Evolutionary conservation across 495 filamentous ascomycete genomes (phyloP), one percentile per base, ranked within the genome.

Genomic region (Aspergillus coremiiformis): DNA sequence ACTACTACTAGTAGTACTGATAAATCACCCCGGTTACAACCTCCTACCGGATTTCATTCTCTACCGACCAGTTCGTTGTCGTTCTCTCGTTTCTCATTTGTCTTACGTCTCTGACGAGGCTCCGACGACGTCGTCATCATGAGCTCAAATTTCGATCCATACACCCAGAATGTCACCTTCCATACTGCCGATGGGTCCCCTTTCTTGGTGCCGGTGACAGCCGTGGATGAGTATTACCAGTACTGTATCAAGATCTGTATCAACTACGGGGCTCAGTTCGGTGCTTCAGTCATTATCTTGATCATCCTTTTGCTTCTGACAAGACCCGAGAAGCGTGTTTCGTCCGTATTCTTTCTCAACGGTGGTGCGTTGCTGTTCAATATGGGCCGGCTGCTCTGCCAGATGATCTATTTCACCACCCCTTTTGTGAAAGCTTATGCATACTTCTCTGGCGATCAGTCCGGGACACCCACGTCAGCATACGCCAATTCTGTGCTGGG

Each of bases 231-330:
- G 7, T 69, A 78, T 49, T 64, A 76, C 56, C 54, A 58, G 49
- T 79, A 81, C 63, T 72, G 73, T 56, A 59, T 80, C 42, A 70
- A 75, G 15, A 66, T 77, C 39, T 72, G 74, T 65, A 83, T 90
- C 79, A 85, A 83, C 65, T 90, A 83, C 60, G 83, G 78, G 39
- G 63, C 72, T 24, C 87, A 94, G 63, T 73, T 90, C 47, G 90
- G 90, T 26, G 85, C 86, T n/a, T 81, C 79, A 24, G 53, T 85
- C 53, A 61, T 86, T 20, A 81, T 91, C 50, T 68, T 90, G 19
- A 55, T 86, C 35, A 71, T 87, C 19, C 68, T 92, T 0, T 65
- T 84, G 14, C 69, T 87, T 14, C 63, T 89, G 55, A 87, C 84
- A 19, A 76, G 70, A 44, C 64, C 67, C 12, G 77, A 83, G 46